Base-by-base conservation (phyloP, 2,329 filamentous ascomycete genomes). In the Escovopsis sp. region DNA sequence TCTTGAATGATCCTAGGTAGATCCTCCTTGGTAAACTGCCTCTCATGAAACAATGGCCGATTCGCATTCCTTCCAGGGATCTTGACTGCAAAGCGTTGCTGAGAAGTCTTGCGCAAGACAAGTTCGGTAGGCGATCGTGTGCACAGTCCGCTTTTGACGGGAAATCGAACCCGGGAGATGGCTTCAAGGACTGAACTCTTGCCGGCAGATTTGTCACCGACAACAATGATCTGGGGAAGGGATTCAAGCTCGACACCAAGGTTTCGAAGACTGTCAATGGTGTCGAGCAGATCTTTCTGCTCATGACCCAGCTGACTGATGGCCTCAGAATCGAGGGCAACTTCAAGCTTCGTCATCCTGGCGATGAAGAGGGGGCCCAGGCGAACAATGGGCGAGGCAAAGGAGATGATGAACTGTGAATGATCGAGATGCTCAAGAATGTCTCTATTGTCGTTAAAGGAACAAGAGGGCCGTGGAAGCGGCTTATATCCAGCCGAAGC, bases 101-200 rank as follows among this genome's bases (percentile, higher is more conserved):
- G 42, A 0, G 55, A 15, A 4, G 57, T 57, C 8, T 68, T 65
- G 19, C 75, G 68, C 4, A 81, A 62, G 10, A 76, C 63, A 23
- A 81, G 59, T 53, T 81, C 74, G 0, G 75, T 82, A 0, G 75
- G 69, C 46, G 81, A 81, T 0, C 73, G 65, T 0, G 77, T 81
- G 54, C 76, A 81, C 0, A 79, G 53, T 32, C 66, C 72, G 42
- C 73, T 70, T 19, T 75, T 72, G 10, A 65, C 61, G 0, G 75
- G 76, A 46, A 82, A 82, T 0, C 67, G 64, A 2, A 82, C 65
- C 3, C 72, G 68, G 0, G 76, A 77, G 34, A 82, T 73, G 2
- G 75, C 77, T 50, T 82, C 75, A 0, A 82, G 66, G 0, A 80
- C 73, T 0, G 75, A 80, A 43, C 72, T 77, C 54, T 82, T 82